A percentile compares a stretch with the other conserved stretches of the same genome.
Conservation (phyloP, 192 early-diverging fungal species). For the Coemansia furcata region DNA sequence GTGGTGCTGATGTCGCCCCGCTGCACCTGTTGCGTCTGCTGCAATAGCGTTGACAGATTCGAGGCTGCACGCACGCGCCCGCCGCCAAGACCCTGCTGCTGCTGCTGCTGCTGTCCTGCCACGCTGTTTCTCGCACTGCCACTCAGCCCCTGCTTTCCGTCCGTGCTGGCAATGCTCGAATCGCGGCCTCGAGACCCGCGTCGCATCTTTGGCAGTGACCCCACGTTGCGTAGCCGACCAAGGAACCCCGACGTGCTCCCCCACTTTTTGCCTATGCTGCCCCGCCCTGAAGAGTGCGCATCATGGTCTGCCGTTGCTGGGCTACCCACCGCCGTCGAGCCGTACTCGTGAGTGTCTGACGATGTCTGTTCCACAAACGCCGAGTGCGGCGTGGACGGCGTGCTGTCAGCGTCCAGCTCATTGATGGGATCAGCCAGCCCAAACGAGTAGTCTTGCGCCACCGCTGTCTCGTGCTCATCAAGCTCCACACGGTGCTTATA, state of each 20-base stretch:
- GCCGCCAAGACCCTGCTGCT: background rate
- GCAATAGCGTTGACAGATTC: slow-evolving; percentile 19
- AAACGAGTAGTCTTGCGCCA: slow-evolving; percentile 19
- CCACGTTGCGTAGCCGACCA: slow-evolving; percentile 42
- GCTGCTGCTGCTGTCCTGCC: slow-evolving; percentile 1
- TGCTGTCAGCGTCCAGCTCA: slow-evolving; percentile 17
- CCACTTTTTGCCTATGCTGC: slow-evolving; percentile 30
- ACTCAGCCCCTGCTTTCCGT: background rate
- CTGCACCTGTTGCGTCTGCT: background rate
- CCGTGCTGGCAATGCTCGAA: background rate
- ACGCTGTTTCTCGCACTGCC: slow-evolving; percentile 30
- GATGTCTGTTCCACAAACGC: slow-evolving; percentile 1
- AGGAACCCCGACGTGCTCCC: slow-evolving; percentile 29
- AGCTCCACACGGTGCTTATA: slow-evolving; percentile 47
- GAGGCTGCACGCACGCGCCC: slow-evolving; percentile 28
- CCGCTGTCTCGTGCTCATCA: slow-evolving; percentile 18
- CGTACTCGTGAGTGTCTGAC: background rate
- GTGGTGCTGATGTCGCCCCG: background rate
- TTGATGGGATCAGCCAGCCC: slow-evolving; percentile 16
- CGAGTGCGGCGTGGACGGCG: slow-evolving; percentile 15
- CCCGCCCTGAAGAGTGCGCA: background rate
- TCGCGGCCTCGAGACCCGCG: slow-evolving; percentile 23
- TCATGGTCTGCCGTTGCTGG: slow-evolving; percentile 5
- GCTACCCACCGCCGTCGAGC: slow-evolving; percentile 6
- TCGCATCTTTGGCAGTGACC: slow-evolving; percentile 36